Conservation (phyloP, 768 basidiomycete genomes). For the Neoboletus brunneissimus region DNA sequence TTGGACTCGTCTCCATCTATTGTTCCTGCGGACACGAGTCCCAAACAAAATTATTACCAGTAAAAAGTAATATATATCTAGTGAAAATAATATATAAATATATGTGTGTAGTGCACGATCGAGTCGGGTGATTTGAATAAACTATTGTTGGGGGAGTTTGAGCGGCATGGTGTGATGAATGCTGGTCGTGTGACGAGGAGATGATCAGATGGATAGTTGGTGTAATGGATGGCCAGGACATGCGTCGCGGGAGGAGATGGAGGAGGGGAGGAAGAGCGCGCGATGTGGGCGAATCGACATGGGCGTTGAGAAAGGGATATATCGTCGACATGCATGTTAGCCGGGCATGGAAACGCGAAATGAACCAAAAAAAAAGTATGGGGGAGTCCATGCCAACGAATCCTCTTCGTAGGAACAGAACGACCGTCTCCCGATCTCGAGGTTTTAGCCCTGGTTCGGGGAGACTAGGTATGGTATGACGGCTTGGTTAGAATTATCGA, state of each 20-base stretch:
- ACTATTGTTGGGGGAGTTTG: neutral
- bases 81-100: neutral
- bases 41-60: neutral
- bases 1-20: neutral
- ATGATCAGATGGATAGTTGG: too few species aligned
- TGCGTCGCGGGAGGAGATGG: neutral
- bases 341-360: neutral
- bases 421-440: too few species aligned
- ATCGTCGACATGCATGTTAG: neutral
- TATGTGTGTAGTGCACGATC: neutral
- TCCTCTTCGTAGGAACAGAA: too few species aligned
- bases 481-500: neutral
- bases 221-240: neutral
- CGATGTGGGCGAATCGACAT: neutral
- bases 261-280: too few species aligned
- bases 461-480: neutral
- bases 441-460: too few species aligned
- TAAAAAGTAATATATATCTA: slow-evolving; percentile 6
- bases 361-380: too few species aligned
- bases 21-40: neutral
- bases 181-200: neutral
- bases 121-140: neutral
- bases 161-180: neutral
- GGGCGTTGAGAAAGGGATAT: neutral
- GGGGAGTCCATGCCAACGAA: neutral